These are phyloP conservation scores for Suhomyces faveliae DNA, from an alignment of 805 yeast species.

Conservation along the genomic window DNA sequence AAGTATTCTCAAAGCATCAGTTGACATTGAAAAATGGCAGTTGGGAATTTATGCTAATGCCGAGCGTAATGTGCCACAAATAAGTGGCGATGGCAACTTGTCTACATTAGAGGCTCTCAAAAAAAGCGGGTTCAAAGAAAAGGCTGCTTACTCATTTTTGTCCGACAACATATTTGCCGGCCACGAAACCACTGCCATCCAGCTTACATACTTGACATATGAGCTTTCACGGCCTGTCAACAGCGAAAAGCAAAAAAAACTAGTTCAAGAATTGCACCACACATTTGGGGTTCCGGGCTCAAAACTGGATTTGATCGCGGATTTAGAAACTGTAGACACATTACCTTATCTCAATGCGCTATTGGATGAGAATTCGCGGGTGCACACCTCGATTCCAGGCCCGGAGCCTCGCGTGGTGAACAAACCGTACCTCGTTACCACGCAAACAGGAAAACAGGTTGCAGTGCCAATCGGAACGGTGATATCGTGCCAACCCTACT, in stretches of 20 bases:
- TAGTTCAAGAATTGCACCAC: conserved; percentile 46
- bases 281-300: conserved; percentile 31
- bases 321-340: conserved; percentile 47
- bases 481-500: conserved; percentile 65
- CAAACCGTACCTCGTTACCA: conserved; percentile 21
- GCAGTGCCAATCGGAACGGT: conserved; percentile 52
- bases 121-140: conserved; percentile 29
- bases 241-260: conserved; percentile 42
- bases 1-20: conserved; percentile 37
- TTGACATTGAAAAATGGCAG: conserved; percentile 48
- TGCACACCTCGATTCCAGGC: conserved; percentile 74
- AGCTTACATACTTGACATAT: conserved; percentile 58
- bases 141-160: conserved; percentile 38
- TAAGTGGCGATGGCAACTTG: conserved; percentile 16
- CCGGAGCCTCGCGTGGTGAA: conserved; percentile 60
- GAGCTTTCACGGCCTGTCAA: conserved; percentile 55
- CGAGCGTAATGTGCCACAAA: conserved; percentile 28
- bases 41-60: conserved; percentile 33
- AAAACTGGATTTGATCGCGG: conserved; percentile 19
- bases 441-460: conserved; percentile 20
- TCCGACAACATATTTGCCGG: conserved; percentile 75
- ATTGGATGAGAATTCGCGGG: conserved; percentile 56
- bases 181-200: conserved; percentile 67
- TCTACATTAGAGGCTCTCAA: conserved; percentile 37
- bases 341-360: conserved; percentile 62